Evolutionary conservation across 2,329 filamentous ascomycete genomes (phyloP), one percentile per base, ranked within the genome.

Genomic region (Ceratocystis diversiconidia): DNA sequence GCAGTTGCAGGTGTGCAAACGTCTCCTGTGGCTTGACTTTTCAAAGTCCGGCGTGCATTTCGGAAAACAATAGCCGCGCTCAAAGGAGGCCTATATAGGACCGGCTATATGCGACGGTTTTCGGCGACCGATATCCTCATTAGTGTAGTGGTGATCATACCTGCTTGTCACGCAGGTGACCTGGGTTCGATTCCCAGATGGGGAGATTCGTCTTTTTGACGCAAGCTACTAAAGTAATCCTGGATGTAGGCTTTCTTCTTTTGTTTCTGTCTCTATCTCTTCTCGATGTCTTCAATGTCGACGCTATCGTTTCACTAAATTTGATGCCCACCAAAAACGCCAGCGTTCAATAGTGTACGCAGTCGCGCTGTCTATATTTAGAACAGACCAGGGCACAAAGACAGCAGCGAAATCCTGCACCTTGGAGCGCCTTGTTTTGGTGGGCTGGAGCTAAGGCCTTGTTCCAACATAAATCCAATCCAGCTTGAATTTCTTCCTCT

Each of bases 81-180:
- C 36, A 15, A 4, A 12, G 0, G 36, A 15, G 1, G 36, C 36
- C 36, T 3, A 41, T 28, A 52, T 52, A 52, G 48, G 15, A 1
- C 43, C 7, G 19, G 3, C 5, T 43, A 41, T 3, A 30, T 5
- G 4, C 36, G 2, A 2, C 0, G 5, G 1, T 15, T 52, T 32
- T 10, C 46, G n/a, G 52, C 50, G 30, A 43, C 44, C 0, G 5
- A 48, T 28, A 36, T 66, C 61, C 61, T 66, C 50, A 67, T 62
- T 67, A 67, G 65, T 67, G 61, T 66, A 66, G 65, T 67, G 62
- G 65, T 66, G 60, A 66, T 66, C 61, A 66, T 63, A 67, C 62
- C 62, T 67, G 62, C 65, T 67, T 67, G 62, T 67, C 65, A 67
- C 65, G 65, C 65, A 67, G 65, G 62, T 67, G 65, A 67, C 65